Conservation (phyloP, 257 asterid species). For the Jacaranda copaia region DNA sequence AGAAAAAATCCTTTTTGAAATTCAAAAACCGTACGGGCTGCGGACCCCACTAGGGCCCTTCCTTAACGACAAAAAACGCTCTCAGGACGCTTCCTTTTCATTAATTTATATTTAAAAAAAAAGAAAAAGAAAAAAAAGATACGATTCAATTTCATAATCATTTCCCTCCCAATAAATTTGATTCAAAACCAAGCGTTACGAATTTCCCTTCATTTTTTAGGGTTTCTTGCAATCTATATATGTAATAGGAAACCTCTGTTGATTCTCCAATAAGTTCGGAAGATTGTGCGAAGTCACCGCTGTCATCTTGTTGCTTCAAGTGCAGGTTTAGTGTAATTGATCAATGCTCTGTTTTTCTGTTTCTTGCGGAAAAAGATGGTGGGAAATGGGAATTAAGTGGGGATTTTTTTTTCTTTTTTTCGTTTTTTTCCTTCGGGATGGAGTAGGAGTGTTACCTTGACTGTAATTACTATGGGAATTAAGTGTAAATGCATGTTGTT, state of each 20-base stretch:
- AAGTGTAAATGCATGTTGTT: conserved; percentile 3
- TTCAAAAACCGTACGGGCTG: conserved; percentile 40
- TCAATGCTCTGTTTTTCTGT: conserved; percentile 5
- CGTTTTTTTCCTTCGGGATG: not conserved
- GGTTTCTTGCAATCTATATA: conserved; percentile 28
- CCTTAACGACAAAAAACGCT: conserved; percentile 33
- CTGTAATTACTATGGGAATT: not conserved
- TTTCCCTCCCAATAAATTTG: conserved; percentile 43
- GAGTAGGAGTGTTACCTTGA: not conserved
- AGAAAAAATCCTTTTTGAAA: conserved; percentile 43
- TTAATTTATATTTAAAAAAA: not conserved
- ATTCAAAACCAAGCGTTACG: conserved; percentile 44
- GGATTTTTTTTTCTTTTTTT: not conserved
- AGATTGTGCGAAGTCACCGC: conserved; percentile 10
- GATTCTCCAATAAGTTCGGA: conserved; percentile 30
- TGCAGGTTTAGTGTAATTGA: conserved; percentile 33
- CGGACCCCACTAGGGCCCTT: conserved; percentile 32
- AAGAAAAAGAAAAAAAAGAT: not conserved
- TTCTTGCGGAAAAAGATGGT: not conserved
- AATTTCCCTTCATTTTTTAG: conserved; percentile 28
- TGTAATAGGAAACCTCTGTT: not conserved
- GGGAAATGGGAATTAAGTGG: not conserved
- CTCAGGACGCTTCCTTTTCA: conserved; percentile 11
- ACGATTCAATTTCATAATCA: conserved; percentile 21
- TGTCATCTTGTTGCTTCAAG: conserved; percentile 28